phyloP scores from a whole-genome alignment of 192 early-diverging fungal genomes.

The Backusella mclennaniae region DNA sequence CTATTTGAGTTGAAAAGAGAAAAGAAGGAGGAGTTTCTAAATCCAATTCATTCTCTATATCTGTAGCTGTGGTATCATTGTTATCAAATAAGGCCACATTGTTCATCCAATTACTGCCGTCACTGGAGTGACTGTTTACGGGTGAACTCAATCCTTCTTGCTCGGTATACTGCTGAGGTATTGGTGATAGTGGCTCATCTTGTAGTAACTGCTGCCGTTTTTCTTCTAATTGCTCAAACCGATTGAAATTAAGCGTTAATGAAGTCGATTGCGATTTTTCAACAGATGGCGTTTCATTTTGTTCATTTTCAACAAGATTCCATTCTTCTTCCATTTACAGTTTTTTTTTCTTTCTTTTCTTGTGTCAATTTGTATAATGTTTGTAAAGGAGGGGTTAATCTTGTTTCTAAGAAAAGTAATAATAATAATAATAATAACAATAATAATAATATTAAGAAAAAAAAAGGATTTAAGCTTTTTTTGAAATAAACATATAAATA shows the following conservation, averaged over 20 bases:
- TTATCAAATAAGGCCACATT: slow-evolving; percentile 3
- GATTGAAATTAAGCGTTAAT: slow-evolving; percentile 2
- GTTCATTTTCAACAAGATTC: not conserved
- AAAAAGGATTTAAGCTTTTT: not conserved
- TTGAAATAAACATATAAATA: not conserved
- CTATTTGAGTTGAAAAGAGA: not conserved
- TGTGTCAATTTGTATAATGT: not conserved
- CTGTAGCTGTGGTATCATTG: not conserved
- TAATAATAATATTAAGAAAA: not conserved
- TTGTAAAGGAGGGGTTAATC: too few relatives aligned
- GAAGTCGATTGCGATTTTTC: not conserved
- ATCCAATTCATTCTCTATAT: not conserved
- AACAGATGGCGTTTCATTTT: not conserved
- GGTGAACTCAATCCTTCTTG: not conserved
- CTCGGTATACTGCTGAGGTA: not conserved
- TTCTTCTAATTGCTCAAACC: slow-evolving; percentile 5
- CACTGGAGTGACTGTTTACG: slow-evolving; percentile 4
- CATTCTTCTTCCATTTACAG: slow-evolving; percentile 12
- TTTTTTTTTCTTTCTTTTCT: not conserved
- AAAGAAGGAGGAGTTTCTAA: slow-evolving; percentile 2
- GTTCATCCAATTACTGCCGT: slow-evolving; percentile 4
- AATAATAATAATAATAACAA: not conserved
- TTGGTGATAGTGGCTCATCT: not conserved
- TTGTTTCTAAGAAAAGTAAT: not conserved
- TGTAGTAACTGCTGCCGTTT: not conserved